Conservation (phyloP, 192 early-diverging fungal species). For the Helicostylum pulchrum region DNA sequence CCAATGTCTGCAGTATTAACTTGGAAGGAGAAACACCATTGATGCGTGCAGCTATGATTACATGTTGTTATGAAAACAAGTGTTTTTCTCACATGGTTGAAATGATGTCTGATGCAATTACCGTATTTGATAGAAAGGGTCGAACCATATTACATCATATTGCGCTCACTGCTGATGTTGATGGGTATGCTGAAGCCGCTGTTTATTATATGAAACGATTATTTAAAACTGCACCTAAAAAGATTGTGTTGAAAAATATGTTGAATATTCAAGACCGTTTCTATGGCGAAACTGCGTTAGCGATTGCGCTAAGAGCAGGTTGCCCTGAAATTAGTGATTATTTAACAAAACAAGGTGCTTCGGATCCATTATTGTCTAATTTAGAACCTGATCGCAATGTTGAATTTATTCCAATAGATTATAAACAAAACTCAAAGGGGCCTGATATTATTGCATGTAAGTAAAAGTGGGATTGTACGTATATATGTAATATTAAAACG, state of each 20-base stretch:
- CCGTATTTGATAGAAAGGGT: constrained; percentile 65
- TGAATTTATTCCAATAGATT: not conserved
- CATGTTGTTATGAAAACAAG: constrained; percentile 76
- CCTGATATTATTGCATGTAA: constrained; percentile 4
- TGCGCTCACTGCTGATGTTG: constrained; percentile 62
- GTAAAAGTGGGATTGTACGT: too few species aligned
- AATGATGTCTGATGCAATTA: constrained; percentile 69
- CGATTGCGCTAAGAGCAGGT: constrained; percentile 79
- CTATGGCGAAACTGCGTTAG: constrained; percentile 81
- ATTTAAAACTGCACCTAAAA: constrained; percentile 39
- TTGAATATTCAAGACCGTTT: constrained; percentile 66
- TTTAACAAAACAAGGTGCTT: constrained; percentile 75
- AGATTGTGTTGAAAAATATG: constrained; percentile 18
- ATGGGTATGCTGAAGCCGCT: constrained; percentile 63
- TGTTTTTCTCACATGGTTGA: constrained; percentile 75
- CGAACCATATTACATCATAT: constrained; percentile 92
- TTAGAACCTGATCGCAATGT: not conserved
- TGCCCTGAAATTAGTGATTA: constrained; percentile 65
- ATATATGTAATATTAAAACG: too few species aligned
- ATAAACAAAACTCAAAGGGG: not conserved
- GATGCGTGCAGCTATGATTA: constrained; percentile 82
- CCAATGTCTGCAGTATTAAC: constrained; percentile 69
- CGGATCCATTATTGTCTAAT: not conserved
- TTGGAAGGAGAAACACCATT: constrained; percentile 84
- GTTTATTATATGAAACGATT: constrained; percentile 91